Evolutionary conservation across 1,139 yeast genomes (phyloP).

Genomic region (Saccharomycopsis crataegensis): DNA sequence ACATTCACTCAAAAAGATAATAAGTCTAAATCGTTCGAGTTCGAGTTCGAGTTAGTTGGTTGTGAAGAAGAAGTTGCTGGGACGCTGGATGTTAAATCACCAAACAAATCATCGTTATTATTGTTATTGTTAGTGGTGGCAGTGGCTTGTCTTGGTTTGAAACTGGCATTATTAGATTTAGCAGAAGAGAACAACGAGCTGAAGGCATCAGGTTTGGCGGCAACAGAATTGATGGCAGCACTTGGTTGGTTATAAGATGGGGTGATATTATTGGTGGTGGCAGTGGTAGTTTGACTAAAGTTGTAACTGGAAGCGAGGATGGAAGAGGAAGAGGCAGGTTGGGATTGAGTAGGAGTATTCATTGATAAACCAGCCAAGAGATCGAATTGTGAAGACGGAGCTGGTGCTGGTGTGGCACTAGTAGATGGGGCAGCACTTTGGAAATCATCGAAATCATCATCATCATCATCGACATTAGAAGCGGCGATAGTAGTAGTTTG

Average conservation of each 20-base stretch:
- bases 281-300: neutral
- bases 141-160: neutral
- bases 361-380: constrained; percentile 12
- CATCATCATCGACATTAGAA: constrained; percentile 44
- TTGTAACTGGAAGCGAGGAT: neutral
- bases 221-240: constrained; percentile 19
- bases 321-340: neutral
- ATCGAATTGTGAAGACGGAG: constrained; percentile 19
- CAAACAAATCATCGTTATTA: constrained; percentile 18
- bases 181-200: constrained; percentile 75
- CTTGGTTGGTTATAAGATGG: constrained; percentile 15
- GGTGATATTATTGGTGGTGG: constrained; percentile 15
- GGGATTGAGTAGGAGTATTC: neutral
- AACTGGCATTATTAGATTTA: constrained; percentile 35
- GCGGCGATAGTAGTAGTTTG: constrained; percentile 23
- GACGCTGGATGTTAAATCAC: constrained; percentile 11
- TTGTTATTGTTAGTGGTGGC: constrained; percentile 3
- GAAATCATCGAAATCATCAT: constrained; percentile 92
- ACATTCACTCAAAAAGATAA: constrained; percentile 10
- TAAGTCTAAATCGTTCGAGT: constrained; percentile 14
- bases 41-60: constrained; percentile 1
- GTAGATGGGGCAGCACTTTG: constrained; percentile 60
- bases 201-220: constrained; percentile 59
- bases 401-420: constrained; percentile 17
- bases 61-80: neutral